Conservation (phyloP, 768 basidiomycete species). For the Rhodotorula graminis region DNA sequence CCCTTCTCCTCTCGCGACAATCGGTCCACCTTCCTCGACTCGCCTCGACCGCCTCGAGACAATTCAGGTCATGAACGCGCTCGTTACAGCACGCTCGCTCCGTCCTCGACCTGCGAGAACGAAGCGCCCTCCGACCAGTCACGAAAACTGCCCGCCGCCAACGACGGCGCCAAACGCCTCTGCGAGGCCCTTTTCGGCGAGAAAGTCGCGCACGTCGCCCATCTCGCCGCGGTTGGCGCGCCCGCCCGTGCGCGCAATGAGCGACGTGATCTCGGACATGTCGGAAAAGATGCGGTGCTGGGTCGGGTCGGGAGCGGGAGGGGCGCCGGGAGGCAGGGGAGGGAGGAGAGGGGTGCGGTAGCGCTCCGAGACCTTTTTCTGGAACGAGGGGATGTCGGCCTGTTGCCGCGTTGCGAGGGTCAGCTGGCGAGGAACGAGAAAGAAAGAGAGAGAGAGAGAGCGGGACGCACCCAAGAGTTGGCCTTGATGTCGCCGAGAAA, state of each 20-base stretch:
- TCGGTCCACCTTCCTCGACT: no score
- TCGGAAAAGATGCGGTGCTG: conserved; percentile 41
- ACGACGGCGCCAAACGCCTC: conserved; percentile 46
- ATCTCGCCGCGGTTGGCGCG: conserved; percentile 48
- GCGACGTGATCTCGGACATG: conserved; percentile 48
- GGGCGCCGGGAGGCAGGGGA: not conserved
- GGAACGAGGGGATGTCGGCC: conserved; percentile 50
- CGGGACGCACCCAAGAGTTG: conserved; percentile 28
- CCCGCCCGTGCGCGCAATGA: conserved; percentile 45
- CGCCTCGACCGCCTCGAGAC: no score
- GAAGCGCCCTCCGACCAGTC: no score
- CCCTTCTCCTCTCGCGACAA: no score
- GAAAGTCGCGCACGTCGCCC: conserved; percentile 46
- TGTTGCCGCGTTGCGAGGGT: conserved; percentile 33
- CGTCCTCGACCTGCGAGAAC: no score
- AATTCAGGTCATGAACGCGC: no score
- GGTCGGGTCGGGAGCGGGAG: not conserved
- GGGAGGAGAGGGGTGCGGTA: conserved; percentile 39
- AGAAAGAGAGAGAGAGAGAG: not conserved
- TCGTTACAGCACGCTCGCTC: no score
- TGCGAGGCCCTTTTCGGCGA: conserved; percentile 46
- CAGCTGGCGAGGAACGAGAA: not conserved
- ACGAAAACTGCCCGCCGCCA: conserved; percentile 32
- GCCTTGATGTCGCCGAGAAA: conserved; percentile 48
- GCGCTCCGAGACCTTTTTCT: conserved; percentile 50